These are phyloP conservation scores for Trichoderma sp. DNA, from an alignment of 2,329 filamentous ascomycete species.

Conservation along the genomic window DNA sequence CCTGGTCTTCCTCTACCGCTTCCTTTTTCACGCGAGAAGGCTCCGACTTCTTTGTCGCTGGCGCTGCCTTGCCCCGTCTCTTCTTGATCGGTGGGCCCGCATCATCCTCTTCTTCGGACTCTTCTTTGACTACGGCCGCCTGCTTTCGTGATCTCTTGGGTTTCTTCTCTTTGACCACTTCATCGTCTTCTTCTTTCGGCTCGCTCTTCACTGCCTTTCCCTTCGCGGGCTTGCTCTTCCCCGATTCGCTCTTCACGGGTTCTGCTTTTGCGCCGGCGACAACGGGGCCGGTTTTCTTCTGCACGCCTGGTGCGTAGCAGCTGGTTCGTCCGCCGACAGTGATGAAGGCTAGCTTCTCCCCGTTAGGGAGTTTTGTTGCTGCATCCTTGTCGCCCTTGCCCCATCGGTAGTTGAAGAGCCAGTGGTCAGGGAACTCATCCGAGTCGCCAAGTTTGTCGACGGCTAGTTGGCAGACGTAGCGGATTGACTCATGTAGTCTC, in stretches of 20 bases:
- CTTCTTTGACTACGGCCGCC: slow-evolving; percentile 23
- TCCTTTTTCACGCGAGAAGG: slow-evolving; percentile 7
- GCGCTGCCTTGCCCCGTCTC: slow-evolving; percentile 22
- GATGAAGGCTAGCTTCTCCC: slow-evolving; percentile 78
- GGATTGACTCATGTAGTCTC: slow-evolving; percentile 67
- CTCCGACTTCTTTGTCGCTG: slow-evolving; percentile 26
- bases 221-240: not conserved
- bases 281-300: slow-evolving; percentile 68
- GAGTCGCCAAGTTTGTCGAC: slow-evolving; percentile 78
- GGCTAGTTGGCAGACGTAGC: slow-evolving; percentile 75
- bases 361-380: slow-evolving; percentile 68
- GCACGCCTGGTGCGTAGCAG: slow-evolving; percentile 78
- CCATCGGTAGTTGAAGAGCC: slow-evolving; percentile 89
- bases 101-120: slow-evolving; percentile 29
- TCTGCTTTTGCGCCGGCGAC: slow-evolving; percentile 44
- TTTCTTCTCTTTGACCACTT: slow-evolving; percentile 14
- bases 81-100: slow-evolving; percentile 28
- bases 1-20: not conserved
- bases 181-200: slow-evolving; percentile 22
- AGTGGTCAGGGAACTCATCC: slow-evolving; percentile 77
- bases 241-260: slow-evolving; percentile 31
- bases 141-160: slow-evolving; percentile 29
- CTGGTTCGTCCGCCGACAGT: slow-evolving; percentile 91
- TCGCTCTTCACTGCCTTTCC: slow-evolving; percentile 16
- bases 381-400: slow-evolving; percentile 78